These are phyloP conservation scores for Solanum chiquidenum DNA, from an alignment of 257 asterid genomes.

Conservation along the genomic window DNA sequence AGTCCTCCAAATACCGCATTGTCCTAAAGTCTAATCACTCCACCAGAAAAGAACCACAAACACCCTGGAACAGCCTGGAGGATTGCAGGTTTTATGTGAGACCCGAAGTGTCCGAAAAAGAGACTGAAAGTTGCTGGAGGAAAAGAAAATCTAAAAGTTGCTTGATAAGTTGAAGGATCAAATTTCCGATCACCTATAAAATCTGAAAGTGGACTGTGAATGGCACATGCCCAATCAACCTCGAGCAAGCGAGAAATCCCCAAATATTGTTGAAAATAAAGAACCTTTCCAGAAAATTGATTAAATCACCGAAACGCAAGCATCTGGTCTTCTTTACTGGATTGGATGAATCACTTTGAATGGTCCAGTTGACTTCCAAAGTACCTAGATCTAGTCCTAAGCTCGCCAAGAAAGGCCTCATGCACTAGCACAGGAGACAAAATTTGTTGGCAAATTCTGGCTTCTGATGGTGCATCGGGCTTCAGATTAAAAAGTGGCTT, in stretches of 20 bases:
- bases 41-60: background rate
- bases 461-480: background rate
- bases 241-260: background rate
- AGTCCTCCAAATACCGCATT: background rate
- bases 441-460: background rate
- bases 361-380: background rate
- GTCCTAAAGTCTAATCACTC: background rate
- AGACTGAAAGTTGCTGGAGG: background rate
- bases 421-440: background rate
- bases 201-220: background rate
- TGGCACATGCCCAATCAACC: background rate
- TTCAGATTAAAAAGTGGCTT: background rate
- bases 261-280: background rate
- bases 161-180: background rate
- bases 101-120: background rate
- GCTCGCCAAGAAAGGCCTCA: background rate
- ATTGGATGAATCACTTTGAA: background rate
- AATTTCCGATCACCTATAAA: background rate
- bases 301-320: background rate
- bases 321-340: background rate
- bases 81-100: background rate
- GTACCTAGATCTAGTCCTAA: background rate
- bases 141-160: background rate
- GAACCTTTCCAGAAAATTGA: background rate
- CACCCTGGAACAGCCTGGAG: background rate